phyloP scores from a whole-genome alignment of 2,329 filamentous ascomycete genomes.

The Claviceps quebecensis region DNA sequence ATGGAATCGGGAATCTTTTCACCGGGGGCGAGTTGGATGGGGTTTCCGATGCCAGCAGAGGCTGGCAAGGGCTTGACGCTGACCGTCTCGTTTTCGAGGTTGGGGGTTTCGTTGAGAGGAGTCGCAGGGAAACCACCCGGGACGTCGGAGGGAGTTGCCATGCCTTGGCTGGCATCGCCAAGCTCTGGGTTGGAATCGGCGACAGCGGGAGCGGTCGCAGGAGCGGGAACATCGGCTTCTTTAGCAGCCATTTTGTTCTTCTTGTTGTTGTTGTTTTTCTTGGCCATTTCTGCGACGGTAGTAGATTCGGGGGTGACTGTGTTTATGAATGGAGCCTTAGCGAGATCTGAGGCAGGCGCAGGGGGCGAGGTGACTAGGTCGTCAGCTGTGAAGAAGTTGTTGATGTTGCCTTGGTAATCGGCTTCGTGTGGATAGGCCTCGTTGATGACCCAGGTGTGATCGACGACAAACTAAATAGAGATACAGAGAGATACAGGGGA shows the following conservation, averaged over 20 bases:
- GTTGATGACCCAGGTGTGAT: slow-evolving; percentile 81
- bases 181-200: slow-evolving; percentile 4
- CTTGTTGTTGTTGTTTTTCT: slow-evolving; percentile 44
- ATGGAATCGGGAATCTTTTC: slow-evolving; percentile 64
- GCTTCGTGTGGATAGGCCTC: slow-evolving; percentile 66
- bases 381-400: slow-evolving; percentile 76
- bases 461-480: slow-evolving; percentile 69
- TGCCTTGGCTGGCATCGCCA: slow-evolving; percentile 8
- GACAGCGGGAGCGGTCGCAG: neutral
- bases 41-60: slow-evolving; percentile 55
- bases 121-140: slow-evolving; percentile 49
- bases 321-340: slow-evolving; percentile 43
- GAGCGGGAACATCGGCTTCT: slow-evolving; percentile 5
- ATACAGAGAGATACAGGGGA: slow-evolving; percentile 4
- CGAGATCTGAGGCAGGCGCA: neutral
- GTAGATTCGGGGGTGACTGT: slow-evolving; percentile 57
- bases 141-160: slow-evolving; percentile 21
- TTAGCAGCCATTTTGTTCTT: slow-evolving; percentile 9
- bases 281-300: slow-evolving; percentile 47
- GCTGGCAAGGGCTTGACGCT: slow-evolving; percentile 49
- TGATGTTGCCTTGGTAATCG: slow-evolving; percentile 72
- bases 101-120: slow-evolving; percentile 39
- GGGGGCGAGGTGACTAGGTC: slow-evolving; percentile 38
- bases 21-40: slow-evolving; percentile 63
- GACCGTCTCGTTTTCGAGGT: slow-evolving; percentile 37